Evolutionary conservation across 306 rosid genomes (phyloP), one percentile per base, ranked within the genome.

Genomic region (Medicago arabica): DNA sequence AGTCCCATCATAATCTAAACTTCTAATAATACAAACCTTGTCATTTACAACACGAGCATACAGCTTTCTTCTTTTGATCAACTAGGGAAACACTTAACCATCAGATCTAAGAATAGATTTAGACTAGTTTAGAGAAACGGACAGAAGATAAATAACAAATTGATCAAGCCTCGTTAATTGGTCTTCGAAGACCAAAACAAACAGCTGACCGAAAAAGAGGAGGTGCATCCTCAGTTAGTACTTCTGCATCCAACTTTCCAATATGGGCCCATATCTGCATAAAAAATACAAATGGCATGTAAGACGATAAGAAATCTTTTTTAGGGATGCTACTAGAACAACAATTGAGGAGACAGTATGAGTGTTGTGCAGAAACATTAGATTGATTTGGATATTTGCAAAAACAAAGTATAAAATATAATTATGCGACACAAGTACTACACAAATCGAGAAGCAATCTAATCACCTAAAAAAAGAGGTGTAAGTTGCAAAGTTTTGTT

Each of bases 261-360:
- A 96, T 74, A 81, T 86, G 89, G 14, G 84, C 96, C 99, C 99
- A 96, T 84, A 96, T 84, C 99, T 96, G 91, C 76, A n/a, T 31
- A 39, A 75, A 78, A 71, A 67, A 81, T 5, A 47, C 9, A 50
- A 67, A 79, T 58, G n/a, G 10, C 12, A 5, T 57, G 39, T 7
- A 70, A 53, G 47, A 57, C 39, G 3, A 34, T 14, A 14, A n/a
- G 18, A n/a, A 21, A 67, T 36, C 54, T 6, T 21, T 71, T 51
- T 69, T 21, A 57, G 38, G 40, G 44, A 68, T 49, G 66, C 40
- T 21, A 66, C 69, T 55, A 34, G 47, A 68, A 46, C 66, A 68
- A 46, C 66, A 67, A 25, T 21, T 36, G 12, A 64, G 25, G 58
- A 51, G 47, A 18, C 1, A 19, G 19, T 12, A 53, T 54, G 17